These are phyloP conservation scores for Pseudevernia furfuracea DNA, from an alignment of 495 filamentous ascomycete genomes.

Conservation along the genomic window DNA sequence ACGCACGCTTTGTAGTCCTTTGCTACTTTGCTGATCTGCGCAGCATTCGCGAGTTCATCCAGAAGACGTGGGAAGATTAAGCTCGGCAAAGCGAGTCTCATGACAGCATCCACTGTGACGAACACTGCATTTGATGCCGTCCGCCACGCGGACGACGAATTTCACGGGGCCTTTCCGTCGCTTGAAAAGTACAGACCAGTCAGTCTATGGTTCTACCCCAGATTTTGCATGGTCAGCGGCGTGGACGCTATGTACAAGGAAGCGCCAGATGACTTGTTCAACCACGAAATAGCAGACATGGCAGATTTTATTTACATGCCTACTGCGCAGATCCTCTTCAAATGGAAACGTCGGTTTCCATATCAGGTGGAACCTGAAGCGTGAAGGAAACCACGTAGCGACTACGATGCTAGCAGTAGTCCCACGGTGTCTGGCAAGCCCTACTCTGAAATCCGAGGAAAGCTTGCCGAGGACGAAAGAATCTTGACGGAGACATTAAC, in stretches of 20 bases:
- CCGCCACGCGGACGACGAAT: conserved; percentile 22
- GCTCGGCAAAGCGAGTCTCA: conserved; percentile 30
- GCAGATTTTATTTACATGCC: conserved; percentile 1
- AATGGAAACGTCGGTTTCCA: not conserved
- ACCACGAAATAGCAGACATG: conserved; percentile 2
- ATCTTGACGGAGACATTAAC: conserved; percentile 30
- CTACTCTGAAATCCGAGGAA: conserved; percentile 20
- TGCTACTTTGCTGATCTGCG: conserved; percentile 30
- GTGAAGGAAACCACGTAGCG: no score
- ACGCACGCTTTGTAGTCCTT: conserved; percentile 28
- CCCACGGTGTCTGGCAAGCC: no score
- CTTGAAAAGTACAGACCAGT: conserved; percentile 6
- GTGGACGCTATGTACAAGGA: not conserved
- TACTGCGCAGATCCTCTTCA: conserved; percentile 21
- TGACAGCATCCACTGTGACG: conserved; percentile 33
- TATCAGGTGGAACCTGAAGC: no score
- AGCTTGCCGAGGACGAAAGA: conserved; percentile 32
- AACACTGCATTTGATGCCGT: conserved; percentile 31
- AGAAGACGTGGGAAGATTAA: conserved; percentile 32
- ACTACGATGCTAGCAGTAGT: no score
- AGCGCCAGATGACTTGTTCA: conserved; percentile 4
- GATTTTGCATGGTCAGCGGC: not conserved
- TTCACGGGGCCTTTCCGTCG: conserved; percentile 22
- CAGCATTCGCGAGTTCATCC: conserved; percentile 29
- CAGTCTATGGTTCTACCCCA: not conserved